A percentile compares a stretch with the other conserved stretches of the same genome.
Evolutionary conservation across 1,139 yeast genomes (phyloP).

Genomic region (Yamadazyma pseudoaaseri): DNA sequence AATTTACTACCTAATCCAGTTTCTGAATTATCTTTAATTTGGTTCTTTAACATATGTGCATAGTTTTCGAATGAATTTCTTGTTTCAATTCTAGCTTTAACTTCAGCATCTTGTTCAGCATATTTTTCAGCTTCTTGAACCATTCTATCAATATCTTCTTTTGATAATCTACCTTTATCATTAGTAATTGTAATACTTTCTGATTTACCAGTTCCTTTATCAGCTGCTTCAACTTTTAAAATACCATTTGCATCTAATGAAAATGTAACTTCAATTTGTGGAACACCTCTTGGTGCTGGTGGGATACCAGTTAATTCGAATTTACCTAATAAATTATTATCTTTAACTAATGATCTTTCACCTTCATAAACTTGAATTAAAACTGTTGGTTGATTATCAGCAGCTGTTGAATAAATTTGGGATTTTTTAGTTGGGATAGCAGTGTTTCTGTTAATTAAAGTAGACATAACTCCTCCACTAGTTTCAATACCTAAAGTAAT

Average conservation of each 20-base stretch:
- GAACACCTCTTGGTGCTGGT: slow-evolving; percentile 52
- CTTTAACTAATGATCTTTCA: slow-evolving; percentile 49
- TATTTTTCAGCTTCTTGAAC: slow-evolving; percentile 91
- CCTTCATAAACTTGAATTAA: slow-evolving; percentile 49
- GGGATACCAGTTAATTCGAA: slow-evolving; percentile 49
- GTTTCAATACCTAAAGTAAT: slow-evolving; percentile 51
- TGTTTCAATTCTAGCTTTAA: slow-evolving; percentile 75
- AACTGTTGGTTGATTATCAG: slow-evolving; percentile 49
- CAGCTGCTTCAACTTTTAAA: slow-evolving; percentile 46
- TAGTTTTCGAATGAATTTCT: slow-evolving; percentile 51
- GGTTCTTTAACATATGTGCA: slow-evolving; percentile 47
- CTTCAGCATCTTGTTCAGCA: slow-evolving; percentile 83
- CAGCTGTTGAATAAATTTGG: slow-evolving; percentile 48
- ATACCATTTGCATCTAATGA: slow-evolving; percentile 50
- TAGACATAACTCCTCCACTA: slow-evolving; percentile 50
- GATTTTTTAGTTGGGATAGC: slow-evolving; percentile 50
- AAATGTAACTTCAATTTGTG: slow-evolving; percentile 49
- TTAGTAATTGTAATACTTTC: slow-evolving; percentile 93
- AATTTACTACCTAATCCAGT: slow-evolving; percentile 72
- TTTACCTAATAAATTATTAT: slow-evolving; percentile 45
- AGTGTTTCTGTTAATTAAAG: slow-evolving; percentile 47
- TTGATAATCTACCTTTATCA: slow-evolving; percentile 94
- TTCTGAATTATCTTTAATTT: slow-evolving; percentile 61
- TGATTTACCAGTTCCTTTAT: slow-evolving; percentile 63
- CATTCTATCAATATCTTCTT: slow-evolving; percentile 92